Evolutionary conservation across 2,329 filamentous ascomycete species (phyloP).

Genomic region (Claviceps pazoutovae): DNA sequence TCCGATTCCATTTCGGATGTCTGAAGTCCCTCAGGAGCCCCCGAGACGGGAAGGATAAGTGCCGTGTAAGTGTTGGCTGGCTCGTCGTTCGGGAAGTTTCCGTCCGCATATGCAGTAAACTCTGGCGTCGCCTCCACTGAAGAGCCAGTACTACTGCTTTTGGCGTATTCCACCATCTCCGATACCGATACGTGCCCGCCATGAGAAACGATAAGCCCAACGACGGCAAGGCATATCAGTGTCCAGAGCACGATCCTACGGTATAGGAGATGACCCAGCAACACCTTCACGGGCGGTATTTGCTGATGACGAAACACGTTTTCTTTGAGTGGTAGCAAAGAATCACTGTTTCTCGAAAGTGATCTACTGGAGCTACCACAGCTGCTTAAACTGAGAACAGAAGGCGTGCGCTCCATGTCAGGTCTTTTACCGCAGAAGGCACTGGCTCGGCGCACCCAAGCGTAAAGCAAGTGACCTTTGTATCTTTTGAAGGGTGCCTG

Average conservation of each 20-base stretch:
- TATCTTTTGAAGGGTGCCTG: neutral
- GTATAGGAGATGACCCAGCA: conserved; percentile 39
- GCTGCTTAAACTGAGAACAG: conserved; percentile 21
- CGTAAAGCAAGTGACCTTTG: neutral
- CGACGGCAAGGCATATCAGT: conserved; percentile 25
- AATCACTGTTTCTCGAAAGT: conserved; percentile 17
- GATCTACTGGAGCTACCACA: conserved; percentile 20
- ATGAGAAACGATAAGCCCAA: conserved; percentile 28
- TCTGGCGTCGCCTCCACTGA: neutral
- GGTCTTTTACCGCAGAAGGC: neutral
- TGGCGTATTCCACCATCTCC: conserved; percentile 2
- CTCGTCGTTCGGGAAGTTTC: neutral
- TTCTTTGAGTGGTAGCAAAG: conserved; percentile 20
- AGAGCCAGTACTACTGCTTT: neutral
- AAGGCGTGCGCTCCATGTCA: conserved; percentile 15
- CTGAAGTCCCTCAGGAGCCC: neutral
- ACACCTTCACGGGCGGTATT: conserved; percentile 26
- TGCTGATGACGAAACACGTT: conserved; percentile 21
- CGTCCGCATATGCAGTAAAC: neutral
- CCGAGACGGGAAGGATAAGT: neutral
- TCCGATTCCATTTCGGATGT: conserved; percentile 8
- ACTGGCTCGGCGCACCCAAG: neutral
- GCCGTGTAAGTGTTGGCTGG: neutral
- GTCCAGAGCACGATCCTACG: conserved; percentile 38
- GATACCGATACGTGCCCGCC: conserved; percentile 11